Base-by-base conservation (phyloP, 2,329 filamentous ascomycete species). In the Ceratocystis cacaofunesta region DNA sequence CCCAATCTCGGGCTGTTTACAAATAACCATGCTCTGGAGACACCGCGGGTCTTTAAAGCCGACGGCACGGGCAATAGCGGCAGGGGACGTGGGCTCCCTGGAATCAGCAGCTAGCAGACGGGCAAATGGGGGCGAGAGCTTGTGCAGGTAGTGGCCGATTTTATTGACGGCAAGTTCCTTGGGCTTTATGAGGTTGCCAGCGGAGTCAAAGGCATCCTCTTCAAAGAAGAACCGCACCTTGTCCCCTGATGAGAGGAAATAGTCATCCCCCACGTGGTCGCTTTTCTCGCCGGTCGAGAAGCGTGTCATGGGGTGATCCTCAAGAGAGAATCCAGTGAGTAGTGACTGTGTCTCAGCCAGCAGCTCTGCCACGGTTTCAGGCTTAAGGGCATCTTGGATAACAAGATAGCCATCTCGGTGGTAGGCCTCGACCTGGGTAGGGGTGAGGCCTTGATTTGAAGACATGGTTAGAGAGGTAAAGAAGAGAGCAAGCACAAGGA, bases 161-260 rank as follows among this genome's bases (percentile, higher is more conserved):
- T 92, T 90, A 79, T 97, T 99, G 73, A 99, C 88, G 65, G 94
- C 90, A 64, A 81, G 83, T 68, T 88, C 79, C 75, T 95, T 95
- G 48, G 92, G 89, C 70, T 92, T 91, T 10, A 77, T 78, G 2
- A 97, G 83, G 1, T 78, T 76, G 48, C 89, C 87, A 0, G 76
- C 71, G 8, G 78, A 70, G 71, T 86, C 79, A 74, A 96, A 92
- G 69, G 92, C 92, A 75, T 94, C 92, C 76, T 95, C 90, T 76
- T 97, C 92, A 75, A 97, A 95, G 82, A 97, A 97, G 82, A 95
- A 97, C 67, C 91, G 88, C 68, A 97, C 79, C 77, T 96, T 92
- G 79, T 97, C 89, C 68, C 90, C 91, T 2, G 88, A 94, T 1
- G 80, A 82, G 2, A 97, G 84, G 77, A 99, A 97, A 80, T 99